Evolutionary conservation across 1,139 yeast species (phyloP), one percentile per base, ranked within the genome.

Genomic region (Suhomyces bokatorum): DNA sequence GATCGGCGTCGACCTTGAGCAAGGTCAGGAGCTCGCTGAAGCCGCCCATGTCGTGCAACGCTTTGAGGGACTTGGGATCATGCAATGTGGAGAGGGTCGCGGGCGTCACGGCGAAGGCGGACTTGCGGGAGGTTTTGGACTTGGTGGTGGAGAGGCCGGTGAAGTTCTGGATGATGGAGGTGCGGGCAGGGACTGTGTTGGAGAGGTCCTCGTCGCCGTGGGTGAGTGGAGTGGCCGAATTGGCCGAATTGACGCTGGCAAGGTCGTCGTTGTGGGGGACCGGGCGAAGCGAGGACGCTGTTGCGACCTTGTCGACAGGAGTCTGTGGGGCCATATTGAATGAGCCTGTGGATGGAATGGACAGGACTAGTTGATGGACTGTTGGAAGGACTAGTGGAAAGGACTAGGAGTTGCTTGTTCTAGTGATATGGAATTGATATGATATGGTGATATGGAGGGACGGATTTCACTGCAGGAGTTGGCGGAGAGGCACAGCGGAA

Each of bases 31-130:
- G 68, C 26, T 39, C 54, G 37, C 55, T 57, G 24, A 75, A 58
- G 3, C 82, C 81, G 3, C 83, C 83, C 6, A 77, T 15, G 14
- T 67, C 60, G 29, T 63, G 52, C 15, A 80, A 60, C 14, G 65
- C 59, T 32, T 53, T 57, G 12, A 80, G 55, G 1, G 81, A 75
- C 56, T 79, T 80, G 29, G 84, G 83, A 56, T 79, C 84, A 52
- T 78, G 83, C 20, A 80, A 62, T 12, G 56, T 64, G 16, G 71
- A 59, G 38, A 78, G 60, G 20, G 72, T 65, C 1, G 61, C 59
- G 0, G 66, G 58, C 2, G 63, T 45, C 9, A 64, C 48, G 13
- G 42, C 32, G 14, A 46, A 48, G 12, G 28, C 33, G 9, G 31
- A 1, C n/a, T 37, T 42, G 11, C 43, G 14, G 32, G 46, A 38